These are phyloP conservation scores for Kluyveromyces lactis DNA, from an alignment of 805 yeast species.

Conservation along the genomic window DNA sequence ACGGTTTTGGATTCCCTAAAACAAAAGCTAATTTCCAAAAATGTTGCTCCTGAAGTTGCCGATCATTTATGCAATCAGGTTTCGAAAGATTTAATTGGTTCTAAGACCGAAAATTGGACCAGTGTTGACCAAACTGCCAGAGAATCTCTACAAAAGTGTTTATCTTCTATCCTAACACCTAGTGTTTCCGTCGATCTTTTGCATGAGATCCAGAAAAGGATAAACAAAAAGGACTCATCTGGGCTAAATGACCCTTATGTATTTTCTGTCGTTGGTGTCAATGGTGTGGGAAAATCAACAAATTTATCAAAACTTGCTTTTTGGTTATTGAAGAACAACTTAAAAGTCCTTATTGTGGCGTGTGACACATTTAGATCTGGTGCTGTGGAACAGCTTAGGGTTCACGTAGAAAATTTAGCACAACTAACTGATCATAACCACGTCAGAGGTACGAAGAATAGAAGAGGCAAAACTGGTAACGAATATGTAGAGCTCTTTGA, in stretches of 20 bases:
- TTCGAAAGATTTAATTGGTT: constrained; percentile 58
- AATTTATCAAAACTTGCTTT: constrained; percentile 89
- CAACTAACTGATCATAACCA: constrained; percentile 47
- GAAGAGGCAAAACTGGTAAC: constrained; percentile 33
- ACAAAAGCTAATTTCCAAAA: constrained; percentile 73
- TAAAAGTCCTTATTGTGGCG: constrained; percentile 83
- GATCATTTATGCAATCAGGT: constrained; percentile 61
- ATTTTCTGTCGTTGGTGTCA: constrained; percentile 95
- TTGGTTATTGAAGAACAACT: constrained; percentile 87
- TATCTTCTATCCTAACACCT: constrained; percentile 79
- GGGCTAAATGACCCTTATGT: constrained; percentile 61
- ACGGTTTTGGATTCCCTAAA: constrained; percentile 58
- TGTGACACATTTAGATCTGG: constrained; percentile 98
- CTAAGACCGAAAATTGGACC: constrained; percentile 66
- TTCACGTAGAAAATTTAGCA: constrained; percentile 79
- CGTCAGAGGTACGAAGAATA: constrained; percentile 28
- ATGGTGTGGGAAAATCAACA: constrained; percentile 97
- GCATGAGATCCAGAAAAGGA: constrained; percentile 59
- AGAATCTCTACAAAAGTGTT: constrained; percentile 49
- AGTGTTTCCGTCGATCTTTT: constrained; percentile 82
- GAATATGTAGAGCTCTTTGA: constrained; percentile 65
- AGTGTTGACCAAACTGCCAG: constrained; percentile 66
- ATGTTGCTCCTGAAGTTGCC: constrained; percentile 88
- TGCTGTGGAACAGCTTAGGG: constrained; percentile 95
- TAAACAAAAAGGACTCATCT: constrained; percentile 15